These are phyloP conservation scores for Terfezia claveryi DNA, from an alignment of 495 filamentous ascomycete species.

Conservation along the genomic window DNA sequence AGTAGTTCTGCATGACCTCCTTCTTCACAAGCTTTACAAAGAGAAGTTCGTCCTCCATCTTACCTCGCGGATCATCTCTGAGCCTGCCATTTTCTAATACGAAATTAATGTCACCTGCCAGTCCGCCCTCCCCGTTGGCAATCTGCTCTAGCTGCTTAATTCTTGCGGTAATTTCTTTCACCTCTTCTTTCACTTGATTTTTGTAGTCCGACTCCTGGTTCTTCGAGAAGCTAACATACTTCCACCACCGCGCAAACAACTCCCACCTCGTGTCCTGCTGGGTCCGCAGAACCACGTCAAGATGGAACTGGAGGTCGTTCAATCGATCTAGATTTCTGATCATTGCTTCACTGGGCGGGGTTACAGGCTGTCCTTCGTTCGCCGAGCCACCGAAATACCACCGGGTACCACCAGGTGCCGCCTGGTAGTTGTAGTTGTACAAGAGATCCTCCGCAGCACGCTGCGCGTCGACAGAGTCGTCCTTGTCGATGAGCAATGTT, in stretches of 20 bases:
- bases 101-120: conserved; percentile 1
- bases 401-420: conserved; percentile 14
- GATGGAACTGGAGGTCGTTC: conserved; percentile 12
- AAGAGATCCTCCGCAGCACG: conserved; percentile 19
- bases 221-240: conserved; percentile 7
- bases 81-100: conserved; percentile 1
- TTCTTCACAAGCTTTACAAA: neutral
- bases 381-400: conserved; percentile 11
- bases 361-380: neutral
- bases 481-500: conserved; percentile 13
- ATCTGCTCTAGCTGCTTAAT: neutral
- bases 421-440: conserved; percentile 19
- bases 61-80: neutral
- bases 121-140: neutral
- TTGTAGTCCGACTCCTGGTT: neutral
- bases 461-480: conserved; percentile 22
- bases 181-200: neutral
- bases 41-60: neutral
- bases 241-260: conserved; percentile 25
- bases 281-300: conserved; percentile 6
- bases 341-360: conserved; percentile 4
- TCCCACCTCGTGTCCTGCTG: conserved; percentile 19
- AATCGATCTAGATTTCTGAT: neutral
- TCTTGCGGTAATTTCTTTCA: neutral
- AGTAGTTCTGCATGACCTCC: conserved; percentile 12